Evolutionary conservation across 1,139 yeast species (phyloP).

Genomic region (Protomyces arabidopsidicola): DNA sequence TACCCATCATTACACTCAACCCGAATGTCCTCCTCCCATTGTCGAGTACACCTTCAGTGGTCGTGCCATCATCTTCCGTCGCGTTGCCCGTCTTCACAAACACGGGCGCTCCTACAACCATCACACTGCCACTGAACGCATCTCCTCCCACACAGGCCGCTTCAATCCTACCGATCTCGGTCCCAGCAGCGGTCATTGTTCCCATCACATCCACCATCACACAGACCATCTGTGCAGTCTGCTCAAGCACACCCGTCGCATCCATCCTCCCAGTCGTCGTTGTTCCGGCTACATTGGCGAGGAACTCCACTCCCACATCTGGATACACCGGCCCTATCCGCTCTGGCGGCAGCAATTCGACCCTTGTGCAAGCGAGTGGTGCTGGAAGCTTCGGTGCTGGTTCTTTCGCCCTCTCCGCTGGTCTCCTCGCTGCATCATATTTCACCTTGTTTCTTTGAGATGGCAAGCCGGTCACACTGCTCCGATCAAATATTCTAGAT

Average conservation of each 20-base stretch:
- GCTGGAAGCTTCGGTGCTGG: conserved; percentile 2
- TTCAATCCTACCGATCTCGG: not conserved
- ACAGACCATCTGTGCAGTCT: conserved; percentile 1
- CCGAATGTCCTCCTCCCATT: conserved; percentile 5
- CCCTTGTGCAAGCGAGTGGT: not conserved
- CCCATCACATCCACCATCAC: conserved; percentile 11
- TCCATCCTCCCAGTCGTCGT: not conserved
- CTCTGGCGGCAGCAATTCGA: not conserved
- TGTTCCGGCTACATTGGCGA: not conserved
- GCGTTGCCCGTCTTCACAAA: not conserved
- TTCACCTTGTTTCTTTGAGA: conserved; percentile 7
- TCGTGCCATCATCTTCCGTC: not conserved
- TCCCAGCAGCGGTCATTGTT: not conserved
- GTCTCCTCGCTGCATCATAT: conserved; percentile 15
- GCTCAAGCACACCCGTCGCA: not conserved
- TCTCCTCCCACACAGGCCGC: not conserved
- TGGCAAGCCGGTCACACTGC: not conserved
- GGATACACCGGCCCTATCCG: conserved; percentile 11
- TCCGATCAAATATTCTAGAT: not conserved
- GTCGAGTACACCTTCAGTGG: conserved; percentile 3
- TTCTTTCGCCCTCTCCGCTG: conserved; percentile 6
- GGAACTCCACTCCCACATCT: not conserved
- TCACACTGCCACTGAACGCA: conserved; percentile 4
- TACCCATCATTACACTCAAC: conserved; percentile 16
- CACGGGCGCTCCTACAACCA: conserved; percentile 11